Base-by-base conservation (phyloP, 2,329 filamentous ascomycete species). In the Huntiella decipiens region DNA sequence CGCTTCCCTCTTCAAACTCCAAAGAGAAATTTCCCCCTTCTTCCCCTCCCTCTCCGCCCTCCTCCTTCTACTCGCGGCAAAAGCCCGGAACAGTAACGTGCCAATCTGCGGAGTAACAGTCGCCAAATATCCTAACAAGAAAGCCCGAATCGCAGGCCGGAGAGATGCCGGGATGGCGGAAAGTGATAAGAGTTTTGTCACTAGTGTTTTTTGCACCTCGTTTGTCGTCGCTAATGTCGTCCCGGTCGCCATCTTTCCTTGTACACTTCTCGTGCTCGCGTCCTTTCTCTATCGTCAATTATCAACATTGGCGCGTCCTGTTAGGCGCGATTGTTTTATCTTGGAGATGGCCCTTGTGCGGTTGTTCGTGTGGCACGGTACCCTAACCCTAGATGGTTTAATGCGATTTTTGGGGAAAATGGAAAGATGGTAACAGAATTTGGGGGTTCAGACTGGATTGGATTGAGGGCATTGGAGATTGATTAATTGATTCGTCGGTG, bases 71-170 rank as follows among this genome's bases (percentile, higher is more conserved):
- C 43, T 16, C 12, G 38, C 13, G 6, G 62, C 62, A 51, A 70
- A 55, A 54, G 68, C 63, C 51, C 70, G 66, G 45, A 76, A 55
- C 28, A 76, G 52, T 49, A 77, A 57, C 2, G 68, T 70, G 51
- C 76, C 54, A 16, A 78, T 57, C 50, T 73, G 64, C 10, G 74
- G 74, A 22, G 63, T 66, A 5, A 77, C 71, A 32, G 67, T 64
- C 44, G 73, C 77, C 13, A 67, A 67, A 60, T 77, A 79, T 28
- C 74, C 74, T 32, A 78, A 54, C 11, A 74, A 55, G 57, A 75
- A 79, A 40, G 75, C 74, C 49, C 73, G 67, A 45, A 75, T 54
- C 17, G 75, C 57, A 12, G 75, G 74, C 44, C 70, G 66, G 31
- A 78, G 58, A 36, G 65, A 51, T 10, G 67, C 62, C 28, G 73